Evolutionary conservation across 495 filamentous ascomycete genomes (phyloP).

Genomic region (Corynascus novoguineensis): DNA sequence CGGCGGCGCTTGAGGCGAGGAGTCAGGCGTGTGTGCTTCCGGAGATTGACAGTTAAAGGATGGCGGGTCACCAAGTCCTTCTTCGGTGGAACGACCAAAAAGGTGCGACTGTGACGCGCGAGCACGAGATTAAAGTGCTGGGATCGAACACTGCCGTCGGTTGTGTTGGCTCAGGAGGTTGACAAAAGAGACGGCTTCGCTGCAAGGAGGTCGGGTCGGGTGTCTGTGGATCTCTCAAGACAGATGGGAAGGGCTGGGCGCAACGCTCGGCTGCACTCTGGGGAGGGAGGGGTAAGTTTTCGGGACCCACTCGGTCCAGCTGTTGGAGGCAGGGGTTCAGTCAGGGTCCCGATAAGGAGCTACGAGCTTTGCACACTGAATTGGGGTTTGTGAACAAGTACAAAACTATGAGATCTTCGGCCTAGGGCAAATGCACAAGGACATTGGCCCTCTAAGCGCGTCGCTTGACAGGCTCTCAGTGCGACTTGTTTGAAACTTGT

Average conservation of each 20-base stretch:
- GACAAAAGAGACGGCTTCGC: constrained; percentile 11
- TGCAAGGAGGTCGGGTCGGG: constrained; percentile 15
- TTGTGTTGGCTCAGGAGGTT: background rate
- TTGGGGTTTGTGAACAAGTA: background rate
- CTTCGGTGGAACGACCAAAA: background rate
- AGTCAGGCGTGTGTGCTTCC: too few relatives aligned
- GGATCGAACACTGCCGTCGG: background rate
- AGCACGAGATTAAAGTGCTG: background rate
- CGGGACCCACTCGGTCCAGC: constrained; percentile 3
- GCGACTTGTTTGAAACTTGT: background rate
- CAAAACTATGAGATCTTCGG: background rate
- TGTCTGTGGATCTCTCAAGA: constrained; percentile 14
- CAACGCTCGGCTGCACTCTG: background rate
- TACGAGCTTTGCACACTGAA: background rate
- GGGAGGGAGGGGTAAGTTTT: constrained; percentile 12
- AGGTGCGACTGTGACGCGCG: background rate
- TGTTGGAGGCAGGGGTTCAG: background rate
- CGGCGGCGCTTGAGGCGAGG: too few relatives aligned
- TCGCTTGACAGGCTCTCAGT: background rate
- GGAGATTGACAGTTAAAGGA: background rate
- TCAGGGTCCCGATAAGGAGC: background rate
- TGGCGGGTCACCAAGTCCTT: background rate
- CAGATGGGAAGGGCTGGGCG: constrained; percentile 11
- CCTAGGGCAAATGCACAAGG: background rate
- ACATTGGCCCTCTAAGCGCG: constrained; percentile 9